Evolutionary conservation across 176 grass and related monocot genomes (phyloP), one percentile per base, ranked within the genome.

Genomic region (Zoysia pacifica): DNA sequence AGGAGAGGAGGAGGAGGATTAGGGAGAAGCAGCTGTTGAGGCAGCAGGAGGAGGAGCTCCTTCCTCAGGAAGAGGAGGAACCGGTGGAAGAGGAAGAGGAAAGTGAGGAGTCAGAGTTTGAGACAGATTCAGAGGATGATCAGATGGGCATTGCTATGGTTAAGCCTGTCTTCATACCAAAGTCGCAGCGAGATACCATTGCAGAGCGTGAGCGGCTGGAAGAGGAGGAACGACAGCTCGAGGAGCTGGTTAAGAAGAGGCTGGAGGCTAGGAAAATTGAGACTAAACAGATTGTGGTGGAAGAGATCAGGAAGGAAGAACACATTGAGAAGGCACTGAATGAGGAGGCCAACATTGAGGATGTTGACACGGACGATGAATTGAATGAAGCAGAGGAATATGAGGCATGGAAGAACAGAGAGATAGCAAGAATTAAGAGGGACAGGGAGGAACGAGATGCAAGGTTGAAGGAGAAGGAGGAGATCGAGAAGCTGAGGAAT

Each of bases 341-440:
- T 36, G 83, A 87, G 53, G 94, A 97, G 44, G 90, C 92, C 14
- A 81, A 83, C 43, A 79, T 87, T 38, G 83, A 89, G 54, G 95
- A 97, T 76, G 84, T 94, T 10, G 95, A 97, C 50, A 97, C 92
- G 0, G 95, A 94, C 69, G 95, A 97, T 59, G 95, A 97, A 72
- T 58, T 87, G 83, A 97, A 97, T 70, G 95, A 94, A 91, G 95
- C 95, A 16, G 95, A 97, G 72, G 94, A 97, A 78, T 97, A 97
- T 4, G 95, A 94, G 67, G 80, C 90, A 43, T 97, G 95, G 95
- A 97, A 97, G 71, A 81, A 50, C 45, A 83, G 95, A 73, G 95
- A 97, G 82, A 97, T 94, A n/a, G 87, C 92, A 19, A 94, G 95
- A 55, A 97, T 97, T 85, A 97, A 97, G 86, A 97, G 95, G 74